Percentiles rank a stretch among this genome's conserved stretches.
These are phyloP conservation scores for Globisporangium apiculatum DNA, from an alignment of 352 stramenopile species.

Conservation along the genomic window DNA sequence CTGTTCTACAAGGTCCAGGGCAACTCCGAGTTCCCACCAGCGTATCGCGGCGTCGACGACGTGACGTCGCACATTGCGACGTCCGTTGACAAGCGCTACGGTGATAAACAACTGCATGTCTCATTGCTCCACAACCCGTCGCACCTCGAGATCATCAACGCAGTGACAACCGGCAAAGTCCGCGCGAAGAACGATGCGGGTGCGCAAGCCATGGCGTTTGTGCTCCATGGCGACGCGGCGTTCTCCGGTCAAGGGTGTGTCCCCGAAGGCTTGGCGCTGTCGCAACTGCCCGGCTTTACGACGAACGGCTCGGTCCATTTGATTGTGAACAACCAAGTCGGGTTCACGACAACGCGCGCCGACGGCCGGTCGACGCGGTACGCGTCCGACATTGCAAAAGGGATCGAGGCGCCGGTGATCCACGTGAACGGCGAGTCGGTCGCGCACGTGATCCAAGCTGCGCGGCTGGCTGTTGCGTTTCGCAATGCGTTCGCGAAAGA, in stretches of 20 bases:
- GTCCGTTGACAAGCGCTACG: constrained; percentile 62
- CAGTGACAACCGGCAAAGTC: constrained; percentile 77
- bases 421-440: constrained; percentile 87
- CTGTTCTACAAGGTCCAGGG: constrained; percentile 81
- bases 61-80: constrained; percentile 84
- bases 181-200: constrained; percentile 71
- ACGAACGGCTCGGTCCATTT: constrained; percentile 78
- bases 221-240: constrained; percentile 84
- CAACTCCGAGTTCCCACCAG: constrained; percentile 60
- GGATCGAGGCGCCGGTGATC: constrained; percentile 73
- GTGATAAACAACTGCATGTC: constrained; percentile 53
- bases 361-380: constrained; percentile 81
- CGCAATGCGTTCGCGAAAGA: constrained; percentile 84
- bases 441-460: constrained; percentile 65
- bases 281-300: constrained; percentile 69
- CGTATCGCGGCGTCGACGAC: constrained; percentile 65
- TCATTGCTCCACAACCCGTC: constrained; percentile 84
- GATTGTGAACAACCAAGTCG: constrained; percentile 89
- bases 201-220: constrained; percentile 61
- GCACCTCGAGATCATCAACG: constrained; percentile 87
- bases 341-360: constrained; percentile 82
- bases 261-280: constrained; percentile 64
- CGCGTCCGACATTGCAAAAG: constrained; percentile 80
- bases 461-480: constrained; percentile 68
- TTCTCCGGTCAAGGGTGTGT: constrained; percentile 86